Percentiles rank a stretch among this genome's conserved stretches.
Evolutionary conservation across 352 stramenopile species (phyloP).

Genomic region (Globisporangium iwayamae): DNA sequence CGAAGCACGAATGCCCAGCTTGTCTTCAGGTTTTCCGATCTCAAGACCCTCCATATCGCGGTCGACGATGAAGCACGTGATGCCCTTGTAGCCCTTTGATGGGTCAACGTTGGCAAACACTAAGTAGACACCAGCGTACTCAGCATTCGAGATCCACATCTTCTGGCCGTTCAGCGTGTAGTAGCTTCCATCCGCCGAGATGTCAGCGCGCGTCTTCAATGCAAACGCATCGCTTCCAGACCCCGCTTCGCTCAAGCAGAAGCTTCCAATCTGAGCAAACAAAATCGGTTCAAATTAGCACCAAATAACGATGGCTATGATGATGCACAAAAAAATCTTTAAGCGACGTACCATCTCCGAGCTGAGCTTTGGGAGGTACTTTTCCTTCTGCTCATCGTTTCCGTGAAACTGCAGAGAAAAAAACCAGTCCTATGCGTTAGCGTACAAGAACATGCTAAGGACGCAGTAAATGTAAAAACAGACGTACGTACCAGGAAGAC

Average conservation of each 20-base stretch:
- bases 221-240: constrained; percentile 96
- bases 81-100: constrained; percentile 94
- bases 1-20: constrained; percentile 95
- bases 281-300: not conserved
- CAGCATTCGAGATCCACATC: constrained; percentile 98
- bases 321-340: not conserved
- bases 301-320: too few relatives aligned
- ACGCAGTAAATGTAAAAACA: not conserved
- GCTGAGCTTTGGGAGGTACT: constrained; percentile 81
- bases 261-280: constrained; percentile 87
- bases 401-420: constrained; percentile 44
- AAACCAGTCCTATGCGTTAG: constrained; percentile 7
- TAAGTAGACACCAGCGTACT: constrained; percentile 94
- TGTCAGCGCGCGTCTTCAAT: constrained; percentile 90
- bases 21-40: constrained; percentile 95
- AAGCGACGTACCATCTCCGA: constrained; percentile 57
- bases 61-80: constrained; percentile 98
- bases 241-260: constrained; percentile 93
- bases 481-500: constrained; percentile 82
- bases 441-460: not conserved
- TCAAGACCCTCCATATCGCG: constrained; percentile 89
- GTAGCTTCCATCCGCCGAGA: constrained; percentile 87
- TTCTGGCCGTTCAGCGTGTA: constrained; percentile 96
- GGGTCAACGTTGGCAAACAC: constrained; percentile 95
- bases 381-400: constrained; percentile 79